Percentiles rank a stretch among this genome's conserved stretches.
Evolutionary conservation across 352 stramenopile species (phyloP).

Genomic region (Globisporangium echinulatum): DNA sequence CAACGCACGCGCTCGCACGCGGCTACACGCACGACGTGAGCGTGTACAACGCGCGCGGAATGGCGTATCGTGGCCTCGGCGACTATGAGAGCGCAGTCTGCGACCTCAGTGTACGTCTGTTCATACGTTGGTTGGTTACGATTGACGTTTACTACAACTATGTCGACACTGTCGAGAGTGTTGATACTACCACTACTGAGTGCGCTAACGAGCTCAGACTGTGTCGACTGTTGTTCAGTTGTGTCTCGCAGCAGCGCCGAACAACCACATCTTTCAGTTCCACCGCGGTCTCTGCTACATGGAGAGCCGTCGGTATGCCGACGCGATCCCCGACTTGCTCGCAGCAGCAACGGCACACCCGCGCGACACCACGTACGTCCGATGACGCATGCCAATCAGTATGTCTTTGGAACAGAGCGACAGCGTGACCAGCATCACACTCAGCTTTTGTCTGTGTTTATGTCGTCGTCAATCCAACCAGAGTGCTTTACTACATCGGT

Average conservation of each 20-base stretch:
- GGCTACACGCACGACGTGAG: conserved; percentile 28
- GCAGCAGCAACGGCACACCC: conserved; percentile 26
- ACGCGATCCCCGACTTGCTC: conserved; percentile 49
- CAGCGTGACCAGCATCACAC: too few relatives aligned
- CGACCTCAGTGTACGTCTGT: conserved; percentile 44
- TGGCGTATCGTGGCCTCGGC: conserved; percentile 46
- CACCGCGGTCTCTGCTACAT: conserved; percentile 59
- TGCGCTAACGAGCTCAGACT: too few relatives aligned
- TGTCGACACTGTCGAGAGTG: not conserved
- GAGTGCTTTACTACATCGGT: conserved; percentile 57
- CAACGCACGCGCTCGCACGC: conserved; percentile 17
- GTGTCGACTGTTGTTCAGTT: conserved; percentile 9
- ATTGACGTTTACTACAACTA: too few relatives aligned
- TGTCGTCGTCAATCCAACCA: conserved; percentile 4
- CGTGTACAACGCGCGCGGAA: conserved; percentile 44
- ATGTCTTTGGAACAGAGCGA: not conserved
- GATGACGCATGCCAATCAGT: not conserved
- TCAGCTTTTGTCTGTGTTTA: not conserved
- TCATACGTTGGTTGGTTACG: too few relatives aligned
- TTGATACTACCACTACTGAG: not conserved
- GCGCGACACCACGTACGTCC: conserved; percentile 21
- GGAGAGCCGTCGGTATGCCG: conserved; percentile 37
- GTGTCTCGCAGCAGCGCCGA: conserved; percentile 30
- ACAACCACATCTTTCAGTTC: conserved; percentile 60
- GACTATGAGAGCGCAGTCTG: conserved; percentile 46